phyloP scores from a whole-genome alignment of 208 protist genomes.

The Crithidia mellificae region DNA sequence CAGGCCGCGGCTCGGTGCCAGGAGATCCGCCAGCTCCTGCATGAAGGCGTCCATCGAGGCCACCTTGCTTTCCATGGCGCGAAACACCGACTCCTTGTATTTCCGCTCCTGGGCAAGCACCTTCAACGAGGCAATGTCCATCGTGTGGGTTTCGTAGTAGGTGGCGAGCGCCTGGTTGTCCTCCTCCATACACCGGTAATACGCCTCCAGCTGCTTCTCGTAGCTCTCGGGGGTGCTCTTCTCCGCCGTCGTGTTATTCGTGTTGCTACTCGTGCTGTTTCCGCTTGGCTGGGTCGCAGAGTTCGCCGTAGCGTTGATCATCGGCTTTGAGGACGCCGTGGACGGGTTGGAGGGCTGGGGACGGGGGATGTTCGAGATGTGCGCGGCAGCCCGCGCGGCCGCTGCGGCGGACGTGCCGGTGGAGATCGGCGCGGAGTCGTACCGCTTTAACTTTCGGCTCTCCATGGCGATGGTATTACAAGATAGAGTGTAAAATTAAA shows the following conservation, averaged over 20 bases:
- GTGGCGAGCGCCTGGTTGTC: constrained; percentile 35
- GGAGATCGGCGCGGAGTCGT: constrained; percentile 34
- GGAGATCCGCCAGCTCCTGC: constrained; percentile 30
- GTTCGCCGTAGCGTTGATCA: too few relatives aligned
- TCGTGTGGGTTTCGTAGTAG: constrained; percentile 30
- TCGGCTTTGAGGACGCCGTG: constrained; percentile 6
- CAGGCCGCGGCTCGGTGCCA: constrained; percentile 24
- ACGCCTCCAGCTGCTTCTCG: constrained; percentile 36
- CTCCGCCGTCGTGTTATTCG: too few relatives aligned
- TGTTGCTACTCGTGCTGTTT: not conserved
- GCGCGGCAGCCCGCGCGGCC: constrained; percentile 6
- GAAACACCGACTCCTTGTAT: constrained; percentile 29
- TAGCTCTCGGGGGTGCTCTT: not conserved
- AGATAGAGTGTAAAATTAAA: too few relatives aligned
- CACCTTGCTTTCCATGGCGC: constrained; percentile 27
- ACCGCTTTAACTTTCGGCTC: constrained; percentile 31
- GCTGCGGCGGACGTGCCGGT: constrained; percentile 5
- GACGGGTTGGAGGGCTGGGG: constrained; percentile 4
- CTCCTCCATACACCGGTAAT: constrained; percentile 43
- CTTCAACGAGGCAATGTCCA: constrained; percentile 26
- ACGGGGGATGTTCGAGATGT: constrained; percentile 17
- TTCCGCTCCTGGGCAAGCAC: constrained; percentile 36
- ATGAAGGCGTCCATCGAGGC: constrained; percentile 35
- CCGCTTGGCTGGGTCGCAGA: too few relatives aligned
- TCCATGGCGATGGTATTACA: too few relatives aligned